Percentiles rank a stretch among this genome's conserved stretches.
Conservation (phyloP, 2,329 filamentous ascomycete species). For the Aspergillus calidoustus region DNA sequence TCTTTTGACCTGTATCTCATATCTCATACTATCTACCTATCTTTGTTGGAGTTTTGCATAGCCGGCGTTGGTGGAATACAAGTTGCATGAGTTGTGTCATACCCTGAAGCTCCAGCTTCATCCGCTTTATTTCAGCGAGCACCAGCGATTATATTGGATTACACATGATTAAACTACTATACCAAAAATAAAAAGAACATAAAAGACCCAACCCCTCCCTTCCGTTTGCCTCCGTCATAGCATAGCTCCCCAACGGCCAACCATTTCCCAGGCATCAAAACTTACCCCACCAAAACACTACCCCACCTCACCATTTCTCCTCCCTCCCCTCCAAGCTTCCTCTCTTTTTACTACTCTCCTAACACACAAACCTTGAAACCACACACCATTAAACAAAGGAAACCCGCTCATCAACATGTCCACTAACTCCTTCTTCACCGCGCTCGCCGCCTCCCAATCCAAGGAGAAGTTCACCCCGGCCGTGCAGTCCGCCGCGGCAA, state of each 20-base stretch:
- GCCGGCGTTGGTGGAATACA: slow-evolving; percentile 10
- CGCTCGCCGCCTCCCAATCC: slow-evolving; percentile 33
- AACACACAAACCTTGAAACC: slow-evolving; percentile 3
- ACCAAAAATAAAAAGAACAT: not conserved
- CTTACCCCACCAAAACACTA: slow-evolving; percentile 16
- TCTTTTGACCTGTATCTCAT: slow-evolving; percentile 17
- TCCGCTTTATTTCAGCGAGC: not conserved
- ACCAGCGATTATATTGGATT: not conserved
- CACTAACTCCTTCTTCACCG: slow-evolving; percentile 31
- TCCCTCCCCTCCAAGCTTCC: slow-evolving; percentile 10
- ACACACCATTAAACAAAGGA: not conserved
- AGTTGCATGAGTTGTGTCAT: slow-evolving; percentile 2
- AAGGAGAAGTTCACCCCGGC: slow-evolving; percentile 35
- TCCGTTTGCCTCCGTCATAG: not conserved
- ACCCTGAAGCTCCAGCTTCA: not conserved
- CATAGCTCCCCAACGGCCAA: not conserved
- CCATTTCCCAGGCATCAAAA: not conserved
- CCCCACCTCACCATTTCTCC: slow-evolving; percentile 15
- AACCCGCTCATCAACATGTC: slow-evolving; percentile 30
- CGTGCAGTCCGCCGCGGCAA: slow-evolving; percentile 32
- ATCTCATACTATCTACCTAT: not conserved
- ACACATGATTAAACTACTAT: not conserved
- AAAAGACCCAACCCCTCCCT: not conserved
- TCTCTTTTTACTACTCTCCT: not conserved
- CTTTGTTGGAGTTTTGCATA: slow-evolving; percentile 8